Evolutionary conservation across 1,284 basidiomycete species (phyloP).

Genomic region (Mycena citricolor): DNA sequence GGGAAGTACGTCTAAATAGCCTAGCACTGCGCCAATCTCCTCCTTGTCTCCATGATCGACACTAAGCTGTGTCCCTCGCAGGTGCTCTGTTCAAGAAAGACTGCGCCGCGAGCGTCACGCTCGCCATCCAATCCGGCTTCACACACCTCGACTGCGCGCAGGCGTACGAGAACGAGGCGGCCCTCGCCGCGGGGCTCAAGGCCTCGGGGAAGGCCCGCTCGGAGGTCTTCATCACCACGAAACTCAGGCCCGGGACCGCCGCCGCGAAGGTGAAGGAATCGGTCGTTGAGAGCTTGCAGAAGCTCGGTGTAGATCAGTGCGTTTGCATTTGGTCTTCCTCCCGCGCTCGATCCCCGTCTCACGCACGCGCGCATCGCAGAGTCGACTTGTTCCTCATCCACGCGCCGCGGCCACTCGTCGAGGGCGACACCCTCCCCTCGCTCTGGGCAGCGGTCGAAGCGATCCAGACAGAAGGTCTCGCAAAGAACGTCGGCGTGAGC

Average conservation of each 20-base stretch:
- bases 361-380: too few relatives aligned
- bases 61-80: neutral
- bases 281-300: conserved; percentile 53
- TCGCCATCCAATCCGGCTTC: conserved; percentile 62
- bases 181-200: conserved; percentile 52
- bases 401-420: conserved; percentile 46
- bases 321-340: too few relatives aligned
- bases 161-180: conserved; percentile 61
- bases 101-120: conserved; percentile 45
- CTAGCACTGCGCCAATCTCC: conserved; percentile 49
- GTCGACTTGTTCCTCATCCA: conserved; percentile 84
- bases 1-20: conserved; percentile 45
- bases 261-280: conserved; percentile 45
- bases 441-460: conserved; percentile 78
- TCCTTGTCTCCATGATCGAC: neutral
- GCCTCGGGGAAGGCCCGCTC: conserved; percentile 53
- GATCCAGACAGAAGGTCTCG: conserved; percentile 62
- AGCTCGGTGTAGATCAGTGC: conserved; percentile 65
- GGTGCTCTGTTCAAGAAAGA: conserved; percentile 54
- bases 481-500: conserved; percentile 82
- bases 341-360: too few relatives aligned
- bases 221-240: conserved; percentile 68
- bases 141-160: conserved; percentile 76
- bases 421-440: conserved; percentile 31
- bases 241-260: conserved; percentile 38